Percentiles rank a stretch among this genome's conserved stretches.
Conservation (phyloP, 192 early-diverging fungal genomes). For the Coemansia sp. region DNA sequence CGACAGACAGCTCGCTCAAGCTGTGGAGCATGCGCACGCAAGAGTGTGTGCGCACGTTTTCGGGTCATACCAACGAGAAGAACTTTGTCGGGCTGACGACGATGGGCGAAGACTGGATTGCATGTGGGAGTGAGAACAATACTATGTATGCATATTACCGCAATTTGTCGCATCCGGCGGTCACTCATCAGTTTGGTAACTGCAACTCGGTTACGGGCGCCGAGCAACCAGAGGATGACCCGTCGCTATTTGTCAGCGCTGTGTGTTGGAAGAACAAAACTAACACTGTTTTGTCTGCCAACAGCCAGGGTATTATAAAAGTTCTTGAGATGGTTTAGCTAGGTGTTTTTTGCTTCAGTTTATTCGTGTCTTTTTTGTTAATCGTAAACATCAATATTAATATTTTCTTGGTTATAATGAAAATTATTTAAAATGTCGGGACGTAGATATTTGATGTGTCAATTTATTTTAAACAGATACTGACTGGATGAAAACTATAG, state of each 20-base stretch:
- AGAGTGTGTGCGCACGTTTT: constrained; percentile 68
- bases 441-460: too few relatives aligned
- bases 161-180: constrained; percentile 69
- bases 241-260: constrained; percentile 81
- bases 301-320: constrained; percentile 87
- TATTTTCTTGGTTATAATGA: too few relatives aligned
- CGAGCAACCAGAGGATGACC: constrained; percentile 56
- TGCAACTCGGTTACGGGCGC: constrained; percentile 69
- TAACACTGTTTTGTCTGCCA: constrained; percentile 78
- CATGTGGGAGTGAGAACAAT: constrained; percentile 94
- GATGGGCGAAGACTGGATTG: constrained; percentile 76
- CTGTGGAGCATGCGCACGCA: constrained; percentile 71
- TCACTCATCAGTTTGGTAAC: constrained; percentile 75
- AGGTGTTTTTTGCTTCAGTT: not conserved
- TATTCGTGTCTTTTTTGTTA: too few relatives aligned
- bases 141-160: constrained; percentile 83
- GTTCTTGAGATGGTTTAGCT: constrained; percentile 68
- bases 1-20: constrained; percentile 89
- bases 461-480: too few relatives aligned
- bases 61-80: constrained; percentile 89
- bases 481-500: too few relatives aligned
- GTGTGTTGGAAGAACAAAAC: constrained; percentile 87
- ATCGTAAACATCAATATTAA: too few relatives aligned
- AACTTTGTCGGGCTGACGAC: constrained; percentile 95
- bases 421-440: too few relatives aligned